These are phyloP conservation scores for Euphrasia arctica DNA, from an alignment of 305 asterid species.

Conservation along the genomic window DNA sequence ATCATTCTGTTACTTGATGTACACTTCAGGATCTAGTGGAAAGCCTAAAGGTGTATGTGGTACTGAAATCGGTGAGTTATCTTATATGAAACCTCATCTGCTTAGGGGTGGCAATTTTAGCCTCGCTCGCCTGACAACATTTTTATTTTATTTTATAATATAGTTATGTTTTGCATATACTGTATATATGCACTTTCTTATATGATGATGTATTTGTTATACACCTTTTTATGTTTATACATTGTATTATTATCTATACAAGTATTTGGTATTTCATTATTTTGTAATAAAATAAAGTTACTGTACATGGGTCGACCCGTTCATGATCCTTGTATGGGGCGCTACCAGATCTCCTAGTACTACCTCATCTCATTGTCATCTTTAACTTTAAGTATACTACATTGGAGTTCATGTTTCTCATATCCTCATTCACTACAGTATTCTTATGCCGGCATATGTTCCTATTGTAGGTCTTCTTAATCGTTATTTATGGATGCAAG, in stretches of 20 bases:
- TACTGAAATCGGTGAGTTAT: conserved; percentile 70
- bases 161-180: not conserved
- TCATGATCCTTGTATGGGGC: too few relatives aligned
- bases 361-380: not conserved
- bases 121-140: not conserved
- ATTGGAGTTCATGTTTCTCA: conserved; percentile 8
- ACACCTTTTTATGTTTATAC: not conserved
- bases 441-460: conserved; percentile 23
- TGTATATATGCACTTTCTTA: not conserved
- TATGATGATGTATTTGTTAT: not conserved
- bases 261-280: not conserved
- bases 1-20: conserved; percentile 85
- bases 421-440: conserved; percentile 16
- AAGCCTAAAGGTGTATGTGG: conserved; percentile 95
- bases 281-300: too few relatives aligned
- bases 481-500: conserved; percentile 91
- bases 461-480: conserved; percentile 79
- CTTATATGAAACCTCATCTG: conserved; percentile 5
- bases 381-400: not conserved
- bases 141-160: not conserved
- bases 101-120: not conserved
- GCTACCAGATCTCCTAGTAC: too few relatives aligned
- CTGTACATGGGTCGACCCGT: too few relatives aligned
- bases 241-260: not conserved
- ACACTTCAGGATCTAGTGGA: conserved; percentile 96